These are phyloP conservation scores for Sesbania bispinosa DNA, from an alignment of 306 rosid species.

Conservation along the genomic window DNA sequence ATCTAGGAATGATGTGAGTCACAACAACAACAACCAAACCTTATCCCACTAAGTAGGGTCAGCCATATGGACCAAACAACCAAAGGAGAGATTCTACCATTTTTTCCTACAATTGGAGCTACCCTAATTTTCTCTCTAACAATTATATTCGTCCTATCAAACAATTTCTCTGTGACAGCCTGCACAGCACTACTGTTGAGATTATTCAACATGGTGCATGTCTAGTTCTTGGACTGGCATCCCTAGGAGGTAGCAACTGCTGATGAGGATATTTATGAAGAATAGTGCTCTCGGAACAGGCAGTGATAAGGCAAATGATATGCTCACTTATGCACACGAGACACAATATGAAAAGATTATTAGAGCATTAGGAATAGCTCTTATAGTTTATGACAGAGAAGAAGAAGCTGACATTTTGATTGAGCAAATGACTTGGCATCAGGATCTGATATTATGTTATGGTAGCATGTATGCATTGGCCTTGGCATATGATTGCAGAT, in stretches of 20 bases:
- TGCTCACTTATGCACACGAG: constrained; percentile 94
- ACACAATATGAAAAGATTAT: constrained; percentile 93
- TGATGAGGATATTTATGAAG: constrained; percentile 86
- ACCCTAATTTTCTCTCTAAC: no score
- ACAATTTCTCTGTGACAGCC: constrained; percentile 91
- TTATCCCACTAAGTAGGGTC: no score
- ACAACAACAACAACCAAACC: neutral
- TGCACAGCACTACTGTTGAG: constrained; percentile 91
- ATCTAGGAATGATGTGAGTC: neutral
- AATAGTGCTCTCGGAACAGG: constrained; percentile 98
- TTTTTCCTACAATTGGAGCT: no score
- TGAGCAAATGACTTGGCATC: constrained; percentile 97
- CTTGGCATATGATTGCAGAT: constrained; percentile 53
- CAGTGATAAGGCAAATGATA: constrained; percentile 93
- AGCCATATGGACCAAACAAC: no score
- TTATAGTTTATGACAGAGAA: constrained; percentile 95
- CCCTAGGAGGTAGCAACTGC: constrained; percentile 97
- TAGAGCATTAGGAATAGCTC: constrained; percentile 90
- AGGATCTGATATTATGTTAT: constrained; percentile 89
- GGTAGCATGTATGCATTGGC: constrained; percentile 99
- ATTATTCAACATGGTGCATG: constrained; percentile 99
- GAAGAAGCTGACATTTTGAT: constrained; percentile 95
- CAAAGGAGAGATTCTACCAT: no score
- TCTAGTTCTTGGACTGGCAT: constrained; percentile 94
- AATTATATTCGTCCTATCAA: no score